These are phyloP conservation scores for Combretum micranthum DNA, from an alignment of 345 rosid genomes.

Conservation along the genomic window DNA sequence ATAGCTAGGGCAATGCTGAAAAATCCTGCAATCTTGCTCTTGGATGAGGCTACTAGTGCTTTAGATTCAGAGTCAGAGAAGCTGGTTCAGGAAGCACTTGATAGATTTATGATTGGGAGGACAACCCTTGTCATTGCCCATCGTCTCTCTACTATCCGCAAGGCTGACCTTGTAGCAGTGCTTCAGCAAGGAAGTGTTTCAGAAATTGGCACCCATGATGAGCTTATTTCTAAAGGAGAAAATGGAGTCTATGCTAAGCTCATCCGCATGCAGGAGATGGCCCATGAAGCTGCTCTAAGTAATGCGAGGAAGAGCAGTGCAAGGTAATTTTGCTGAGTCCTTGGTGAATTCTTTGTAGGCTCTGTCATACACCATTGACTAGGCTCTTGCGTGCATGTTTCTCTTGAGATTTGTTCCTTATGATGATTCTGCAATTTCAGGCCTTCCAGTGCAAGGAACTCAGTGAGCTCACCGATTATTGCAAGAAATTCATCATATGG, in stretches of 20 bases:
- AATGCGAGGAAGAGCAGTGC: conserved; percentile 99
- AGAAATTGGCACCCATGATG: conserved; percentile 91
- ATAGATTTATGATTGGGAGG: conserved; percentile 97
- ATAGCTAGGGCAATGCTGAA: conserved; percentile 98
- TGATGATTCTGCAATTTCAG: conserved; percentile 36
- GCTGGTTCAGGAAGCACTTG: conserved; percentile 94
- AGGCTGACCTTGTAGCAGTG: conserved; percentile 96
- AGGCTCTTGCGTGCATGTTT: background rate
- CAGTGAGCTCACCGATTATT: conserved; percentile 95
- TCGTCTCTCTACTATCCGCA: conserved; percentile 91
- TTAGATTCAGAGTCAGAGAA: conserved; percentile 95
- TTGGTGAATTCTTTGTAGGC: conserved; percentile 1
- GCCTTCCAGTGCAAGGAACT: conserved; percentile 97
- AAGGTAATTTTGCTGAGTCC: conserved; percentile 34
- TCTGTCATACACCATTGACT: background rate
- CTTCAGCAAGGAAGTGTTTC: conserved; percentile 93
- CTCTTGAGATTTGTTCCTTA: background rate
- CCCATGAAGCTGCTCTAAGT: conserved; percentile 89
- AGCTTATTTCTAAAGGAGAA: conserved; percentile 82
- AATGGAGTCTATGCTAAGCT: conserved; percentile 88
- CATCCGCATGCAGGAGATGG: conserved; percentile 87
- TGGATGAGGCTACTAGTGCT: conserved; percentile 97
- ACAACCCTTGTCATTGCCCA: conserved; percentile 95
- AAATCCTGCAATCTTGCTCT: conserved; percentile 83
- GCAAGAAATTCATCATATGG: conserved; percentile 93